These are phyloP conservation scores for Lactifluus pinguis DNA, from an alignment of 768 basidiomycete species.

Conservation along the genomic window DNA sequence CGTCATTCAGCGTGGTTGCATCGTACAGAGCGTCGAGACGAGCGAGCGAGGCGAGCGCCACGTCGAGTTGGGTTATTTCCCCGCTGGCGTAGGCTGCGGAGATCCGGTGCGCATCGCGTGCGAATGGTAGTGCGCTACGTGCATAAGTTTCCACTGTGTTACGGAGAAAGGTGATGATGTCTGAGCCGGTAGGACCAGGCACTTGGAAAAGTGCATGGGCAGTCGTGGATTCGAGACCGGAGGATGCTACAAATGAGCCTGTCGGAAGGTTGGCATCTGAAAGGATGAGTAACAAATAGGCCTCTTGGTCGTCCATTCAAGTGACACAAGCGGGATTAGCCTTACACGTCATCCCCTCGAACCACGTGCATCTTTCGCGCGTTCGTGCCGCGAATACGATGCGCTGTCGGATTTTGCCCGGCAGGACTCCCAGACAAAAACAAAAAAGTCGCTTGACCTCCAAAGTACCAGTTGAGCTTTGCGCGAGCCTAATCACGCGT, in stretches of 20 bases:
- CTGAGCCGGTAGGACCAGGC: slow-evolving; percentile 23
- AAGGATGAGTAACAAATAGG: slow-evolving; percentile 68
- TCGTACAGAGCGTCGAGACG: slow-evolving; percentile 74
- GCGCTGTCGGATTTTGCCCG: too few species aligned
- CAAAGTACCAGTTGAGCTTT: too few species aligned
- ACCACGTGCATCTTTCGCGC: too few species aligned
- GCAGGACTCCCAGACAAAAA: too few species aligned
- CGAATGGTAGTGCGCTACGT: slow-evolving; percentile 66
- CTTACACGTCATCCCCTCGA: too few species aligned
- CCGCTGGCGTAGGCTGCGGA: slow-evolving; percentile 21
- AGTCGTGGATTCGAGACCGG: slow-evolving; percentile 83
- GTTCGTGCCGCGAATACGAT: too few species aligned
- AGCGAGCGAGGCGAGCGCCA: slow-evolving; percentile 35
- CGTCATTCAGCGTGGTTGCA: slow-evolving; percentile 80
- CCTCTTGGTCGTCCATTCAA: slow-evolving; percentile 36
- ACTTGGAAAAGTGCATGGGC: slow-evolving; percentile 67
- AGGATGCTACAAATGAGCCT: slow-evolving; percentile 91
- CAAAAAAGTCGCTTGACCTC: too few species aligned
- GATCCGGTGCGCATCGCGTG: slow-evolving; percentile 56
- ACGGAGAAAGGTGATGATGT: slow-evolving; percentile 52
- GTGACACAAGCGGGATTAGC: too few species aligned
- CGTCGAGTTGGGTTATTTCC: slow-evolving; percentile 1
- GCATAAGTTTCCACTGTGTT: slow-evolving; percentile 76
- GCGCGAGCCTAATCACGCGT: too few species aligned
- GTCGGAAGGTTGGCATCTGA: slow-evolving; percentile 94